A percentile compares a stretch with the other conserved stretches of the same genome.
These are phyloP conservation scores for Chrysanthemum makinoi DNA, from an alignment of 129 eudicot genomes.

Conservation along the genomic window DNA sequence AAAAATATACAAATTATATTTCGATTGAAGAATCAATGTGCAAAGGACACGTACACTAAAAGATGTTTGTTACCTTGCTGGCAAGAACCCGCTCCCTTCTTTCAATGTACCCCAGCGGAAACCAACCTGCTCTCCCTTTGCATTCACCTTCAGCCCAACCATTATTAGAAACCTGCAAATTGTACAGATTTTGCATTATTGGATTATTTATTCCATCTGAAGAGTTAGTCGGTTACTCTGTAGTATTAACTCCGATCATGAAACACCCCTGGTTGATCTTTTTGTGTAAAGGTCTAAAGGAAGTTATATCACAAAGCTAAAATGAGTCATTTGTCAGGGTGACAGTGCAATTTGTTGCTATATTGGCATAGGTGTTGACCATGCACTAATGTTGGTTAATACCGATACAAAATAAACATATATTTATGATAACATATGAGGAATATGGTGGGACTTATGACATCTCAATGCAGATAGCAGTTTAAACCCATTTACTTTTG, in stretches of 20 bases:
- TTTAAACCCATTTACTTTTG: no score
- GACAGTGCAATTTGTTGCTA: no score
- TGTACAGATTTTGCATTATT: background rate
- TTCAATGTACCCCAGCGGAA: conserved; percentile 83
- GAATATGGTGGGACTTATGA: no score
- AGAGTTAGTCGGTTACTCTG: background rate
- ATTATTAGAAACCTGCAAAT: conserved; percentile 71
- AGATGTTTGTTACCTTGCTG: conserved; percentile 82
- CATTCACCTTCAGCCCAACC: conserved; percentile 99
- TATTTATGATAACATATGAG: no score
- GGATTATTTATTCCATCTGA: background rate
- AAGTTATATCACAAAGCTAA: background rate
- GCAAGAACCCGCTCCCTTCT: conserved; percentile 98
- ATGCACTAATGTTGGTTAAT: no score
- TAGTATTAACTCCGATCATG: background rate
- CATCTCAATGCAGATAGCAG: no score
- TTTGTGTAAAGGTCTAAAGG: background rate
- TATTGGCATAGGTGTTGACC: no score
- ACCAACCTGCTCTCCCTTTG: conserved; percentile 97
- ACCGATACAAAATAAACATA: no score
- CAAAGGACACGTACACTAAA: conserved; percentile 28
- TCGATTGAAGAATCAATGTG: conserved; percentile 3
- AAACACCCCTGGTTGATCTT: background rate
- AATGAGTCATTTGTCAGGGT: background rate
- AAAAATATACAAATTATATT: conserved; percentile 17